Conservation (phyloP, 306 rosid species). For the Gynostemma pentaphyllum region DNA sequence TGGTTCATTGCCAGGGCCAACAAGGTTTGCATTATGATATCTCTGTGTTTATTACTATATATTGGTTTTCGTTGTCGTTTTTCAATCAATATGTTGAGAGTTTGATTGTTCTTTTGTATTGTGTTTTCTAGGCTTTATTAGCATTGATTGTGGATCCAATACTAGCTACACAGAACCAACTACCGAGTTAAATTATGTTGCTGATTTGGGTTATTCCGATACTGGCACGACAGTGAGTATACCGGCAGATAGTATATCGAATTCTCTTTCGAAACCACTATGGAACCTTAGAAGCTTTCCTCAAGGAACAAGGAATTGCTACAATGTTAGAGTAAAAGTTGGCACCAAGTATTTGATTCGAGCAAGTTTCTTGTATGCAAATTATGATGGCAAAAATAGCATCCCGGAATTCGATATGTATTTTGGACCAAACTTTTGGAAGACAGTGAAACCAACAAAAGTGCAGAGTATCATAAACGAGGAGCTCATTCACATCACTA, state of each 20-base stretch:
- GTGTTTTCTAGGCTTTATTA: slow-evolving; percentile 1
- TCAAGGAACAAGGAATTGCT: slow-evolving; percentile 4
- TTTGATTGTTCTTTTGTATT: not conserved
- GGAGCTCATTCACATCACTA: slow-evolving; percentile 17
- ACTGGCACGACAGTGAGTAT: not conserved
- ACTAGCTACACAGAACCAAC: not conserved
- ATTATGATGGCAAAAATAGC: slow-evolving; percentile 4
- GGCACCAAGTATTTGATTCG: slow-evolving; percentile 13
- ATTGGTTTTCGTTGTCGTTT: not conserved
- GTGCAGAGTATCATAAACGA: not conserved
- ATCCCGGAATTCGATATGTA: slow-evolving; percentile 12
- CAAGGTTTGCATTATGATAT: not conserved
- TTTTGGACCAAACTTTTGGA: slow-evolving; percentile 2
- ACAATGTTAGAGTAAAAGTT: not conserved
- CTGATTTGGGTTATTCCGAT: not conserved
- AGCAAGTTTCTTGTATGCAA: slow-evolving; percentile 18
- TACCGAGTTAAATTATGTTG: not conserved
- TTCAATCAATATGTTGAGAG: not conserved
- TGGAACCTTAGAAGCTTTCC: slow-evolving; percentile 7
- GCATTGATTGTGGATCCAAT: slow-evolving; percentile 3
- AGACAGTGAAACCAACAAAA: not conserved
- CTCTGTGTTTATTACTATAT: not conserved
- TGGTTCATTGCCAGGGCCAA: slow-evolving; percentile 24
- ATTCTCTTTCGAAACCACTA: not conserved
- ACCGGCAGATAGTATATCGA: not conserved